Conservation (phyloP, 306 rosid genomes). For the Nissolia schottii region DNA sequence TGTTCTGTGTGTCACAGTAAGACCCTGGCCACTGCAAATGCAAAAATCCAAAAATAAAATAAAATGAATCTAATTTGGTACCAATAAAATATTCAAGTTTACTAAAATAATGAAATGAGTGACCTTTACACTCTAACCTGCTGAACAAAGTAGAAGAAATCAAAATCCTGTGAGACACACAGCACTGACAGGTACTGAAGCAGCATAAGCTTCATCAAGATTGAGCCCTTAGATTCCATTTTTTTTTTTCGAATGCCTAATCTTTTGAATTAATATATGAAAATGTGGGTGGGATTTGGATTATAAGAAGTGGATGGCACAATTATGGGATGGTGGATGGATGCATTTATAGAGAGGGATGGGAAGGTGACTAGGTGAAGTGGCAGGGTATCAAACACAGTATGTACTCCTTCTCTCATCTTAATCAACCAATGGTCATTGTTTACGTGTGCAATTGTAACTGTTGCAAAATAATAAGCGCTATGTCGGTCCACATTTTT, state of each 20-base stretch:
- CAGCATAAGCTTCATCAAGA: constrained; percentile 32
- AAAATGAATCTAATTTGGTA: not conserved
- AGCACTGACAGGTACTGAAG: constrained; percentile 34
- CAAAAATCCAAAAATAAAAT: not conserved
- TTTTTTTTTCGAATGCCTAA: too few relatives aligned
- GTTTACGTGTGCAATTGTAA: not conserved
- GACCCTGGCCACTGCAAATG: constrained; percentile 53
- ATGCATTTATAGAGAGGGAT: constrained; percentile 17
- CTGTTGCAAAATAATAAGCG: not conserved
- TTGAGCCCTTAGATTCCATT: constrained; percentile 8
- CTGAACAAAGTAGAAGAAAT: constrained; percentile 61
- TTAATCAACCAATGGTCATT: not conserved
- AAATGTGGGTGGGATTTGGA: not conserved
- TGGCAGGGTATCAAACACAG: not conserved
- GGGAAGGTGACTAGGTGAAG: not conserved
- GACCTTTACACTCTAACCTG: constrained; percentile 26
- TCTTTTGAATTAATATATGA: not conserved
- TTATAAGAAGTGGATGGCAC: not conserved
- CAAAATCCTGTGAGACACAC: constrained; percentile 39
- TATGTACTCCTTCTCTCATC: not conserved
- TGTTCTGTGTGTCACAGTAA: constrained; percentile 43
- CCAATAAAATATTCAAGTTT: too few relatives aligned
- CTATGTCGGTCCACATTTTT: constrained; percentile 9
- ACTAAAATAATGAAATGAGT: too few relatives aligned
- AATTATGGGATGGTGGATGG: not conserved